phyloP scores from a whole-genome alignment of 192 early-diverging fungal species.

The Coemansia biformis region DNA sequence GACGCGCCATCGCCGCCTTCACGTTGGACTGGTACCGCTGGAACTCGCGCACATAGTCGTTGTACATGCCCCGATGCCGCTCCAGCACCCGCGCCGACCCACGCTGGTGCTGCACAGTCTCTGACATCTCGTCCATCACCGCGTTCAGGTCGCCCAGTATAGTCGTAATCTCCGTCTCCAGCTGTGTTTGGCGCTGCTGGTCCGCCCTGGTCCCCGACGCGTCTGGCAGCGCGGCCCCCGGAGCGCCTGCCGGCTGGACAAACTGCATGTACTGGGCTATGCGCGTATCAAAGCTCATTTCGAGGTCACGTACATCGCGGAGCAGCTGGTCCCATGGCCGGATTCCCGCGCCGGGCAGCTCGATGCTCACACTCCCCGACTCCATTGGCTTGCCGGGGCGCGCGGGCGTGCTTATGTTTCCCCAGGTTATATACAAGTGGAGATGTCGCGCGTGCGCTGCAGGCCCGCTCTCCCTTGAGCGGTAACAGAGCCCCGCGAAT shows the following conservation, averaged over 20 bases:
- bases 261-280: slow-evolving; percentile 48
- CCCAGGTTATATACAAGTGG: no score
- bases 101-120: slow-evolving; percentile 38
- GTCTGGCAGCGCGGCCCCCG: no score
- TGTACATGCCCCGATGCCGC: slow-evolving; percentile 36
- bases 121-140: slow-evolving; percentile 39
- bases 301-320: slow-evolving; percentile 42
- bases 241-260: slow-evolving; percentile 39
- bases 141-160: slow-evolving; percentile 40
- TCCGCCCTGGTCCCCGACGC: slow-evolving; percentile 10
- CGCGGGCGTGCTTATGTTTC: no score
- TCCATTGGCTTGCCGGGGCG: no score
- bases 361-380: slow-evolving; percentile 33
- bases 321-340: slow-evolving; percentile 48
- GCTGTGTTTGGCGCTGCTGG: slow-evolving; percentile 23
- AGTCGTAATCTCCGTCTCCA: slow-evolving; percentile 26
- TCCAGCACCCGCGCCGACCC: slow-evolving; percentile 44
- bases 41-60: slow-evolving; percentile 41
- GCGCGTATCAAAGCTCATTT: slow-evolving; percentile 40
- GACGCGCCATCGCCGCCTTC: slow-evolving; percentile 23
- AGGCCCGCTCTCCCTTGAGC: no score
- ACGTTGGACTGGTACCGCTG: slow-evolving; percentile 44
- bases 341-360: slow-evolving; percentile 38
- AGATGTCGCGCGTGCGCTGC: no score
- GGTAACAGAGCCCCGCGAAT: no score